These are phyloP conservation scores for Beauveria bassiana DNA, from an alignment of 2,329 filamentous ascomycete genomes.

Conservation along the genomic window DNA sequence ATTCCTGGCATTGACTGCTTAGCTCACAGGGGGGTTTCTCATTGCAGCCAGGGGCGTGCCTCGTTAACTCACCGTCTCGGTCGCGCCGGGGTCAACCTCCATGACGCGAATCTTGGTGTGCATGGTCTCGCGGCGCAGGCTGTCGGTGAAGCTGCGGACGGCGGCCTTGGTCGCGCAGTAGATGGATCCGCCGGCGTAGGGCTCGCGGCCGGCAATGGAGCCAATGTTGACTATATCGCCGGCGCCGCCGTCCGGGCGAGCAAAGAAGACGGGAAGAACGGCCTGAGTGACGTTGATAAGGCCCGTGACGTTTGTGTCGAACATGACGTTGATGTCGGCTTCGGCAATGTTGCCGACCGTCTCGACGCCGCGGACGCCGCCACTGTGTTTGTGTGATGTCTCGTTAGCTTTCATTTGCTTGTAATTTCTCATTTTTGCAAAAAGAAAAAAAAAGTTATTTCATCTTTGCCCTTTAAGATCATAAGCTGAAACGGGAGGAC, in stretches of 20 bases:
- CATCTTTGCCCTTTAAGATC: no score
- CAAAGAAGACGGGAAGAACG: slow-evolving; percentile 73
- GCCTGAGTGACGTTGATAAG: slow-evolving; percentile 96
- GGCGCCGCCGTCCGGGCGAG: slow-evolving; percentile 63
- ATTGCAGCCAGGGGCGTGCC: no score
- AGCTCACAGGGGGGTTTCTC: not conserved
- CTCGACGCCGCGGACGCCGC: slow-evolving; percentile 81
- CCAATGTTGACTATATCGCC: slow-evolving; percentile 96
- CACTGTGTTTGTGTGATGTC: slow-evolving; percentile 39
- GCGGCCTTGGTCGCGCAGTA: slow-evolving; percentile 94
- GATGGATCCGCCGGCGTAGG: slow-evolving; percentile 78
- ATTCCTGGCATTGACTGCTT: slow-evolving; percentile 51
- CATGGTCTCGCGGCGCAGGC: slow-evolving; percentile 75
- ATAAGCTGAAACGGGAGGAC: no score
- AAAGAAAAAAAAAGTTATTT: not conserved
- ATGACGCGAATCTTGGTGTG: slow-evolving; percentile 75
- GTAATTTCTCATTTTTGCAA: not conserved
- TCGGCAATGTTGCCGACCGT: slow-evolving; percentile 75
- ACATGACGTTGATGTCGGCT: slow-evolving; percentile 81
- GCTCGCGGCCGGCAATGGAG: slow-evolving; percentile 81
- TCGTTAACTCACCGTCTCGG: slow-evolving; percentile 60
- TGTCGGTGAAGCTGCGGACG: slow-evolving; percentile 75
- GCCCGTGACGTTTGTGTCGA: slow-evolving; percentile 87
- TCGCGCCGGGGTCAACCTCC: slow-evolving; percentile 84
- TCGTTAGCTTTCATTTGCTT: slow-evolving; percentile 11